phyloP scores from a whole-genome alignment of 768 basidiomycete species.

The Leucosporidium scottii region DNA sequence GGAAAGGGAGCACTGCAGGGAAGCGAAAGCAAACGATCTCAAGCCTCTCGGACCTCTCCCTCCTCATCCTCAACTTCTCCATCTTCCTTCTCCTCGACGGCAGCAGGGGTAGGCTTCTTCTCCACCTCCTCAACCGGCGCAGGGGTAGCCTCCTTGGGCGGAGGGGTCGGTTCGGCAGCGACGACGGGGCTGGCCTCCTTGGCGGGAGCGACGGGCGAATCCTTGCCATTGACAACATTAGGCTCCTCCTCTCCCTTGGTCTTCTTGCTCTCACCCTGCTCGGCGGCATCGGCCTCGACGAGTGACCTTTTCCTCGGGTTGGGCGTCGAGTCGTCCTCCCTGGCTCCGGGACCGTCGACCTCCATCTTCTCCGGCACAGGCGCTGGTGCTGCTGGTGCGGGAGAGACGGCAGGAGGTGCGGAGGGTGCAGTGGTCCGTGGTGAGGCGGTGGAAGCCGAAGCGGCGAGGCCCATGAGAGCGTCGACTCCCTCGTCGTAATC shows the following conservation, averaged over 20 bases:
- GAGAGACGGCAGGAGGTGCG: background rate
- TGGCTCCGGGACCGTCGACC: background rate
- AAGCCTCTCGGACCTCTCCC: background rate
- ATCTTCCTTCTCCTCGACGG: background rate
- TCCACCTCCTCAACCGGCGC: background rate
- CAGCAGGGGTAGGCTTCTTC: background rate
- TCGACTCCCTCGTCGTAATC: constrained; percentile 92
- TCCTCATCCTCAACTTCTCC: constrained; percentile 2
- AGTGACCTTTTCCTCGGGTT: constrained; percentile 26
- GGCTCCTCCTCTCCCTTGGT: background rate
- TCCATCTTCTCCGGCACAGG: background rate
- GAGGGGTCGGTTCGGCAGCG: background rate
- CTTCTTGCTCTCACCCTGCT: background rate
- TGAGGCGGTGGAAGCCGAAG: background rate
- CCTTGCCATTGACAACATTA: background rate
- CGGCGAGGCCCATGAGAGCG: constrained; percentile 65
- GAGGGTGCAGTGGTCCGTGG: background rate
- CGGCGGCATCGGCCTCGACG: background rate
- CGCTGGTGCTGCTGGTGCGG: background rate
- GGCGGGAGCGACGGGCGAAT: too few relatives aligned
- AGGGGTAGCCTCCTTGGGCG: background rate
- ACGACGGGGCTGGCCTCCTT: background rate
- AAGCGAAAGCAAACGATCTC: background rate
- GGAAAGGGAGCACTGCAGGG: too few relatives aligned
- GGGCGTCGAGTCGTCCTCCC: background rate